Evolutionary conservation across 2,329 filamentous ascomycete genomes (phyloP), one percentile per base, ranked within the genome.

Genomic region (Cordyceps pruinosa): DNA sequence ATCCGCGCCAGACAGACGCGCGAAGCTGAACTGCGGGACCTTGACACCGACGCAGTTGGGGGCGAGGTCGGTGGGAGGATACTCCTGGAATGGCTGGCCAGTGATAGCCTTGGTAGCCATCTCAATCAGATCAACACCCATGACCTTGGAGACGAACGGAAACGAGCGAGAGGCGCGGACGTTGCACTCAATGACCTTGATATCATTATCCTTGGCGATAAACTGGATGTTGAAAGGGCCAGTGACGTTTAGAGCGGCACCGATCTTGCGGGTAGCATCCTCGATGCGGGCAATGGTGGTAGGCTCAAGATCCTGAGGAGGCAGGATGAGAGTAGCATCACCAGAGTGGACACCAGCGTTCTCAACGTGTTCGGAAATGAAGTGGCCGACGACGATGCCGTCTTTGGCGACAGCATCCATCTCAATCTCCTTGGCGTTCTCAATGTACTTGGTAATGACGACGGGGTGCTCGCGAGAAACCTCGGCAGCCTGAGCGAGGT

Each of bases 181-280:
- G 68, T 99, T 99, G 75, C 94, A 97, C 76, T 99, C 94, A 62
- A 99, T 99, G 63, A 99, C 94, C 80, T 97, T 97, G 79, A 99
- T 97, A 64, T 97, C 93, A 71, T 97, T 97, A 72, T 97, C 92
- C 78, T 97, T 97, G 66, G 94, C 94, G 67, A 99, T 99, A 77
- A 99, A 97, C 72, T 99, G 94, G 62, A 99, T 99, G 75, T 99
- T 99, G 82, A 88, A 97, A 23, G 94, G 94, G 50, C 94, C 94
- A 41, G 94, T 97, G 57, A 99, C 88, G 70, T 97, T 97, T 59
- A 97, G 82, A 17, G 94, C 93, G 61, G 88, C 86, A 63, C 88
- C 94, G 65, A 99, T 97, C 82, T 97, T 97, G 64, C 87, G 82
- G 15, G 94, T 97, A 3, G 94, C 94, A 71, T 97, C 92, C 71